Percentiles rank a stretch among this genome's conserved stretches.
Evolutionary conservation across 2,329 filamentous ascomycete species (phyloP).

Genomic region (Aspergillus puulaauensis): DNA sequence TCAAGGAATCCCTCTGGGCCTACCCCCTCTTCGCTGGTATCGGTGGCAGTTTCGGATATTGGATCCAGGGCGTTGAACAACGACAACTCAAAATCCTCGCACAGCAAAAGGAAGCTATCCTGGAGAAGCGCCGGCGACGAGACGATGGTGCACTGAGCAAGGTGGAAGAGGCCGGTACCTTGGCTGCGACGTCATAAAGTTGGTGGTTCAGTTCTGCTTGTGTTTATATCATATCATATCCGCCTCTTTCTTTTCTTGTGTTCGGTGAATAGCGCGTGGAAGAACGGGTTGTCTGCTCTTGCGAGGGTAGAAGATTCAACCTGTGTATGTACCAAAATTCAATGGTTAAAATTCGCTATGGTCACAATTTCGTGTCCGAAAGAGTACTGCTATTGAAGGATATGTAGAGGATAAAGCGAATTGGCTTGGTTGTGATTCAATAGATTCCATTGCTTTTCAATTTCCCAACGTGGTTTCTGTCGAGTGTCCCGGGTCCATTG

Average conservation of each 20-base stretch:
- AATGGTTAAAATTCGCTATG: conserved; percentile 20
- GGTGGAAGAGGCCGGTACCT: conserved; percentile 32
- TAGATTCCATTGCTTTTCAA: too few species aligned
- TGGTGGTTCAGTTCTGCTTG: conserved; percentile 2
- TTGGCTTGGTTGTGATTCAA: too few species aligned
- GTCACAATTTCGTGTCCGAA: background rate
- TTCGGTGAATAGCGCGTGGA: background rate
- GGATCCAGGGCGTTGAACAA: conserved; percentile 87
- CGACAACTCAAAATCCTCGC: conserved; percentile 73
- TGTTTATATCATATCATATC: conserved; percentile 9
- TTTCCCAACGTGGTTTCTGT: too few species aligned
- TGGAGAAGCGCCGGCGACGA: conserved; percentile 86
- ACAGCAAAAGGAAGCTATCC: conserved; percentile 74
- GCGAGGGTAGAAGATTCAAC: background rate
- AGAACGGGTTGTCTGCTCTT: background rate
- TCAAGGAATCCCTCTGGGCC: conserved; percentile 78
- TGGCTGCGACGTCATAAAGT: conserved; percentile 39
- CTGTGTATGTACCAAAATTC: conserved; percentile 33
- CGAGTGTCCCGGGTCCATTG: too few species aligned
- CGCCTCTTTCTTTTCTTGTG: background rate
- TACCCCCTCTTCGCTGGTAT: conserved; percentile 87
- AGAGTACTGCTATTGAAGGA: background rate
- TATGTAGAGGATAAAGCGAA: background rate
- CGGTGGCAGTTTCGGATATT: conserved; percentile 93
- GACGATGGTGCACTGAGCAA: conserved; percentile 53